Evolutionary conservation across 2,329 filamentous ascomycete genomes (phyloP).

Genomic region (Diaporthe sp.): DNA sequence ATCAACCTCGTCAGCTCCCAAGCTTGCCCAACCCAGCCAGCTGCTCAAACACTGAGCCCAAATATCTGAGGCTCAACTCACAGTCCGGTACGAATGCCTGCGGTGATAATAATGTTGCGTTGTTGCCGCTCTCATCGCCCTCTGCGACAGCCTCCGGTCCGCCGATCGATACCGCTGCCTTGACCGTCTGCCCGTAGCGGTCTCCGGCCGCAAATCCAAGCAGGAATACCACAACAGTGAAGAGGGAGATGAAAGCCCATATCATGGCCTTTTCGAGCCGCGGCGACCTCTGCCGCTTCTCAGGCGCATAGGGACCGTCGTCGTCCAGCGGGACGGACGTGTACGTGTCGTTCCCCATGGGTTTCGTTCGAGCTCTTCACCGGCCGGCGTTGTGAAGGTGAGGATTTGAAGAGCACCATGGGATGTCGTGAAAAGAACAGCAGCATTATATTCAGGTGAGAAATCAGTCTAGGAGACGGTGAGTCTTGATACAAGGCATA

Average conservation of each 20-base stretch:
- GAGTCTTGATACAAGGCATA: conserved; percentile 14
- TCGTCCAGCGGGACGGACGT: conserved; percentile 4
- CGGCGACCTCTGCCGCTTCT: background rate
- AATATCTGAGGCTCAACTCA: background rate
- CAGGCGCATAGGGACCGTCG: conserved; percentile 21
- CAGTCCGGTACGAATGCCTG: conserved; percentile 35
- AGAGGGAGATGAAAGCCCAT: background rate
- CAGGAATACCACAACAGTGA: conserved; percentile 8
- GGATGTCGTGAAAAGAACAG: background rate
- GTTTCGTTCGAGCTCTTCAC: background rate
- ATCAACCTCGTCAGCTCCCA: background rate
- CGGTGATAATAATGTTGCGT: conserved; percentile 10
- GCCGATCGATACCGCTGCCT: background rate
- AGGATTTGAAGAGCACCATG: background rate
- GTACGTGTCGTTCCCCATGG: conserved; percentile 31
- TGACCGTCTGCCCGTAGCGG: conserved; percentile 24
- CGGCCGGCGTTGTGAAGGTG: background rate
- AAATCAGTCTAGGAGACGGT: background rate
- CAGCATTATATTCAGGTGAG: background rate
- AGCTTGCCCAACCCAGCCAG: background rate
- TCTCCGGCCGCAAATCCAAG: conserved; percentile 34
- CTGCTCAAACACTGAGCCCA: background rate
- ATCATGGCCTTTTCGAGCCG: conserved; percentile 21
- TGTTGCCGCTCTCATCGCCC: background rate
- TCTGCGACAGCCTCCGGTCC: background rate